phyloP scores from a whole-genome alignment of 768 basidiomycete genomes.

The Trametes villosa region DNA sequence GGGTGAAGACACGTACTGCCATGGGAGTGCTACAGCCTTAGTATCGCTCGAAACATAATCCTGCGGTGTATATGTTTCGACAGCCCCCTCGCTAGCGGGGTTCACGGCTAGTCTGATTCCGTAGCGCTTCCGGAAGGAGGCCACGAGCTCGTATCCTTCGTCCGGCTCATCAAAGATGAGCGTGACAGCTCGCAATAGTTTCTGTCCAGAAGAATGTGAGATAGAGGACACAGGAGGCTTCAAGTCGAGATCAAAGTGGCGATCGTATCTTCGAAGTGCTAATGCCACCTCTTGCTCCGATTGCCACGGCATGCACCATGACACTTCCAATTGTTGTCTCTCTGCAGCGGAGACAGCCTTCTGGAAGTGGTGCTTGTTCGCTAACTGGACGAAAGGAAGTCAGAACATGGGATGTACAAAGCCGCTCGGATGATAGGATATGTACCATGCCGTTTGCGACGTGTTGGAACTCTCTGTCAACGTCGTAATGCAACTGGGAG shows the following conservation, averaged over 20 bases:
- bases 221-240: no score
- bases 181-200: no score
- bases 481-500: background rate
- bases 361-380: background rate
- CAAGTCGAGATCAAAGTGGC: background rate
- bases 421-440: background rate
- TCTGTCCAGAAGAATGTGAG: background rate
- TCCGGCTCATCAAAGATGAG: background rate
- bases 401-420: no score
- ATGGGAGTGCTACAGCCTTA: no score
- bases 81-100: no score
- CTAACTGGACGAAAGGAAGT: background rate
- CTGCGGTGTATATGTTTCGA: no score
- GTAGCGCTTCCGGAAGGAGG: background rate
- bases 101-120: background rate
- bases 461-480: background rate
- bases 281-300: background rate
- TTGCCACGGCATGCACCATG: background rate
- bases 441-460: slow-evolving; percentile 6
- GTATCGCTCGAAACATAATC: no score
- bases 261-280: background rate
- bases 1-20: no score
- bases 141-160: background rate
- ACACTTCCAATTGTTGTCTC: background rate
- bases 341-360: background rate